Evolutionary conservation across 805 yeast genomes (phyloP).

Genomic region (Cyberlindnera petersonii): DNA sequence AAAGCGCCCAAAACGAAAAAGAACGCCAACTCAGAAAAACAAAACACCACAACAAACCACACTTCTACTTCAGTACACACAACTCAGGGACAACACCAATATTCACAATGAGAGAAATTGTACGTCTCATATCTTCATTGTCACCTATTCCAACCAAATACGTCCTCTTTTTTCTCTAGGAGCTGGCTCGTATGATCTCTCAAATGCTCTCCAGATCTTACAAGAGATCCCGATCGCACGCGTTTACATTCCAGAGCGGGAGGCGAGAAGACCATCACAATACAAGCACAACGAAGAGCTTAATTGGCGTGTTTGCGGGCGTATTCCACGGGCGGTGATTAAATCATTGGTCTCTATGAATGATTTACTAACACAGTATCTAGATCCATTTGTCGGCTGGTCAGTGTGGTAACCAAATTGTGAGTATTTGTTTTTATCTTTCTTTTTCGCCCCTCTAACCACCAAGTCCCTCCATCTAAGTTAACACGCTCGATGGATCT

Average conservation of each 20-base stretch:
- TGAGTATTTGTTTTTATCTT: conserved; percentile 33
- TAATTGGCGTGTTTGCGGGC: not conserved
- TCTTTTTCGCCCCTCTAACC: not conserved
- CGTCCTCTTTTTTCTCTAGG: not conserved
- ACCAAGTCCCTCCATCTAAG: not conserved
- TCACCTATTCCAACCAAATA: not conserved
- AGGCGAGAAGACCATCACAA: conserved; percentile 7
- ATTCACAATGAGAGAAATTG: conserved; percentile 24
- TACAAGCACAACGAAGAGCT: not conserved
- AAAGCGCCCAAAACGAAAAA: conserved; percentile 13
- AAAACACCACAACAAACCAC: conserved; percentile 16
- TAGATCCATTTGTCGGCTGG: conserved; percentile 96
- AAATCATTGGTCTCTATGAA: not conserved
- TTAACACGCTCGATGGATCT: too few species aligned
- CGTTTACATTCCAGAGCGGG: conserved; percentile 4
- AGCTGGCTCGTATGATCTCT: too few species aligned
- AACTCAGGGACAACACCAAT: conserved; percentile 2
- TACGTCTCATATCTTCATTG: conserved; percentile 10
- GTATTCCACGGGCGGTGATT: not conserved
- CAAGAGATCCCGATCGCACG: conserved; percentile 2
- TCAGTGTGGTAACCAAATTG: conserved; percentile 98
- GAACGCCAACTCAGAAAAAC: conserved; percentile 3
- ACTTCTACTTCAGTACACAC: not conserved
- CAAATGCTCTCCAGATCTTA: not conserved
- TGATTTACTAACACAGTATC: conserved; percentile 22